Conservation (phyloP, 352 stramenopile species). For the Phytophthora idaei region DNA sequence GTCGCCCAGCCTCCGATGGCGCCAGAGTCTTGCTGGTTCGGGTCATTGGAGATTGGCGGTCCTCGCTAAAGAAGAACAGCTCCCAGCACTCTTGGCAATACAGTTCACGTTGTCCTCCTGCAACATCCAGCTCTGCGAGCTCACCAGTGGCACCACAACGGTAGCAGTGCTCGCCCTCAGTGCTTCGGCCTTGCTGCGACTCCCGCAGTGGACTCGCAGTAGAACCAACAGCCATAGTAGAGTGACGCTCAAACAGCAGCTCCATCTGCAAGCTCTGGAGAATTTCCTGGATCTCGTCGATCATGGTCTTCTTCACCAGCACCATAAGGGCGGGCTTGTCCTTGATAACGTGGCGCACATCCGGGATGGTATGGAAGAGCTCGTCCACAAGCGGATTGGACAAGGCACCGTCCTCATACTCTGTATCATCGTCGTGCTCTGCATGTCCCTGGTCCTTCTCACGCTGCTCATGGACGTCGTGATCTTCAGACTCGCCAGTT, state of each 20-base stretch:
- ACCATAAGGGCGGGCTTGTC: conserved; percentile 60
- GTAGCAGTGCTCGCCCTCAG: conserved; percentile 46
- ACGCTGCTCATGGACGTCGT: conserved; percentile 3
- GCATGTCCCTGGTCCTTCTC: conserved; percentile 13
- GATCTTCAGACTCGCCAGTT: conserved; percentile 20
- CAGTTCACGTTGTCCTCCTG: conserved; percentile 45
- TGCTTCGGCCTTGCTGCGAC: conserved; percentile 23
- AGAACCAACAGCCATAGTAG: conserved; percentile 59
- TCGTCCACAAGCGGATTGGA: conserved; percentile 59
- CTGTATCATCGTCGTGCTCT: conserved; percentile 9
- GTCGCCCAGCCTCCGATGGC: conserved; percentile 24
- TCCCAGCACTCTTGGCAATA: conserved; percentile 84
- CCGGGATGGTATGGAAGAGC: conserved; percentile 49
- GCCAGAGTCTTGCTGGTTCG: conserved; percentile 32
- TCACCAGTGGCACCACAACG: conserved; percentile 62
- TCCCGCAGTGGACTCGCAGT: conserved; percentile 22
- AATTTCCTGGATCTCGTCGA: conserved; percentile 85
- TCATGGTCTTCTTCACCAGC: conserved; percentile 72
- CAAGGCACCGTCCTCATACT: conserved; percentile 38
- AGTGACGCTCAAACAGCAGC: conserved; percentile 79
- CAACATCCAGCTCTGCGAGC: conserved; percentile 59
- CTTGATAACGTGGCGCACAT: conserved; percentile 63
- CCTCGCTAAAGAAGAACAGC: conserved; percentile 72
- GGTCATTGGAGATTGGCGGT: conserved; percentile 27
- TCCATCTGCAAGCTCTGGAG: conserved; percentile 81